Evolutionary conservation across 2,329 filamentous ascomycete genomes (phyloP).

Genomic region (Aspergillus amoenus): DNA sequence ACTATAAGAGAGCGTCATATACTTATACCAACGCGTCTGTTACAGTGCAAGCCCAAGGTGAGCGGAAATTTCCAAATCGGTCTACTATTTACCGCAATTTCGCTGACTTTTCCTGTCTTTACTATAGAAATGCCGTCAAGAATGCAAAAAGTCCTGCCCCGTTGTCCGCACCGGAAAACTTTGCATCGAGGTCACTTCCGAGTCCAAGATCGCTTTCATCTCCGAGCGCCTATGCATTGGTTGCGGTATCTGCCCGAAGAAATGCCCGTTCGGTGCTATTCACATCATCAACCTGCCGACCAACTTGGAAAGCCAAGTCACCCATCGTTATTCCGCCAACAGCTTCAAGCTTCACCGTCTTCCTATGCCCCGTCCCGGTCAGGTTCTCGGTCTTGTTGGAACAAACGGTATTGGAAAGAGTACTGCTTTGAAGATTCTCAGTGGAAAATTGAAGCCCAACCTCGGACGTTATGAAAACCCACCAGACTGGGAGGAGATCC

Average conservation of each 20-base stretch:
- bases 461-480: slow-evolving; percentile 92
- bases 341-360: slow-evolving; percentile 99
- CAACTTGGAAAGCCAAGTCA: slow-evolving; percentile 97
- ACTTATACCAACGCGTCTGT: slow-evolving; percentile 25
- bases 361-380: slow-evolving; percentile 91
- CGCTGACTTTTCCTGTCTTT: slow-evolving; percentile 25
- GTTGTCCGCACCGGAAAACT: slow-evolving; percentile 97
- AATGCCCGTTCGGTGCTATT: slow-evolving; percentile 97
- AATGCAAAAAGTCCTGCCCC: slow-evolving; percentile 98
- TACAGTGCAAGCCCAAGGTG: slow-evolving; percentile 85
- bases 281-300: slow-evolving; percentile 99
- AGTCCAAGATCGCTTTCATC: slow-evolving; percentile 96
- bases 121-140: slow-evolving; percentile 87
- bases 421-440: slow-evolving; percentile 98
- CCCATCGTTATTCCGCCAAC: slow-evolving; percentile 98
- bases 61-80: slow-evolving; percentile 17
- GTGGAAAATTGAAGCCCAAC: slow-evolving; percentile 97
- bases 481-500: slow-evolving; percentile 97
- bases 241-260: slow-evolving; percentile 99
- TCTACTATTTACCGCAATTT: neutral
- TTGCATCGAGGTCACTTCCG: slow-evolving; percentile 87
- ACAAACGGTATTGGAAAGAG: slow-evolving; percentile 99
- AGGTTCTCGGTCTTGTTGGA: slow-evolving; percentile 93
- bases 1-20: neutral
- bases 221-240: slow-evolving; percentile 95